Conservation (phyloP, 805 yeast genomes). For the Suhomyces faveliae region DNA sequence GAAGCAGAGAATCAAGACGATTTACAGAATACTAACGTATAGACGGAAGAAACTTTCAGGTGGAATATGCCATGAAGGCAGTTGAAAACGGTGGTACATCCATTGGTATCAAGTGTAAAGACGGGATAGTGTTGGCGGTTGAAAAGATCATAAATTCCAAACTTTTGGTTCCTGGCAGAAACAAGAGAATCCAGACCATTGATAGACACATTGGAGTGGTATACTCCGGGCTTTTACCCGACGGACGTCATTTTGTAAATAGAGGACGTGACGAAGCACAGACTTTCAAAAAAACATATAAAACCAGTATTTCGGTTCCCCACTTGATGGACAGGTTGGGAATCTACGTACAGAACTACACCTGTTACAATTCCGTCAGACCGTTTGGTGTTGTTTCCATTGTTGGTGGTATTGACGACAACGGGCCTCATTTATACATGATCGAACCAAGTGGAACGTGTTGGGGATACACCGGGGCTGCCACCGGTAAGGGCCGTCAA, state of each 20-base stretch:
- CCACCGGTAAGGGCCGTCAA: conserved; percentile 98
- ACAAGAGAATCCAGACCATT: conserved; percentile 86
- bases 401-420: conserved; percentile 88
- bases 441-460: conserved; percentile 95
- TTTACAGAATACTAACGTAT: conserved; percentile 45
- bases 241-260: conserved; percentile 89
- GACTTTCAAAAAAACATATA: conserved; percentile 72
- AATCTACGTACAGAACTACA: conserved; percentile 89
- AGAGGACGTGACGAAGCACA: conserved; percentile 92
- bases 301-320: conserved; percentile 73
- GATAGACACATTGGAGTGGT: conserved; percentile 94
- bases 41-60: conserved; percentile 95
- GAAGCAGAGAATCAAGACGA: too few relatives aligned
- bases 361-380: conserved; percentile 94
- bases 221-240: conserved; percentile 93
- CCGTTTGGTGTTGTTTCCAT: conserved; percentile 95
- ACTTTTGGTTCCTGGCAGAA: conserved; percentile 82
- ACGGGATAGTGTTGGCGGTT: conserved; percentile 96
- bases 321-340: conserved; percentile 86
- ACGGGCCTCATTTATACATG: conserved; percentile 93
- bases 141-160: conserved; percentile 88
- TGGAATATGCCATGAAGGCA: conserved; percentile 95
- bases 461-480: conserved; percentile 98
- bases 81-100: conserved; percentile 97
- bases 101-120: conserved; percentile 85